phyloP scores from a whole-genome alignment of 371 early-diverging fungal species.

The Mucor irregularis region DNA sequence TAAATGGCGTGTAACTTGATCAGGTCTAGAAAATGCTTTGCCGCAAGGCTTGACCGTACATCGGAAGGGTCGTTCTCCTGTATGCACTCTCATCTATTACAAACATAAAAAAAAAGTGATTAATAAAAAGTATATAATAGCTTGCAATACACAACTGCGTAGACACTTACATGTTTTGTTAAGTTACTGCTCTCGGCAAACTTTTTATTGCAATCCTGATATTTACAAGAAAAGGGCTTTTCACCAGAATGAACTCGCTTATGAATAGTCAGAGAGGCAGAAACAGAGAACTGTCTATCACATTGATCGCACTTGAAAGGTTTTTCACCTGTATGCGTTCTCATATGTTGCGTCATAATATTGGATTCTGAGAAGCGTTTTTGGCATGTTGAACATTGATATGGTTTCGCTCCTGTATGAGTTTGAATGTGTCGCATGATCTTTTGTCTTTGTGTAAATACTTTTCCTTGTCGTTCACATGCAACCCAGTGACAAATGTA shows the following conservation, averaged over 20 bases:
- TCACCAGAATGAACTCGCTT: slow-evolving; percentile 70
- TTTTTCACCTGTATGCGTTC: slow-evolving; percentile 77
- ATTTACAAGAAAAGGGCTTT: slow-evolving; percentile 76
- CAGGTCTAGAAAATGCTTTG: slow-evolving; percentile 72
- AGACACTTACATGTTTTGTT: slow-evolving; percentile 77
- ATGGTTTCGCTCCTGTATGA: slow-evolving; percentile 87
- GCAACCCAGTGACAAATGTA: slow-evolving; percentile 83
- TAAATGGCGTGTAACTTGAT: slow-evolving; percentile 63
- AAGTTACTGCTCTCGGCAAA: slow-evolving; percentile 80
- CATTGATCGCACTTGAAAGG: slow-evolving; percentile 82
- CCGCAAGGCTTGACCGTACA: slow-evolving; percentile 64
- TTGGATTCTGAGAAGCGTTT: slow-evolving; percentile 83
- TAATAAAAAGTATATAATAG: background rate
- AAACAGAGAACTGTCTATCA: slow-evolving; percentile 72
- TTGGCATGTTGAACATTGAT: slow-evolving; percentile 73
- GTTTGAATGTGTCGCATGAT: slow-evolving; percentile 87
- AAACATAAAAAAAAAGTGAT: slow-evolving; percentile 1
- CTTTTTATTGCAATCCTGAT: slow-evolving; percentile 68
- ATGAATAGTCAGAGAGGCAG: slow-evolving; percentile 73
- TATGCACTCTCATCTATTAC: slow-evolving; percentile 62
- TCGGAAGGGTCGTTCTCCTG: slow-evolving; percentile 69
- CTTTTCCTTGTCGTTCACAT: slow-evolving; percentile 70
- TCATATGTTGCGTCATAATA: slow-evolving; percentile 81
- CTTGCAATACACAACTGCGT: background rate
- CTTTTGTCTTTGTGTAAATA: slow-evolving; percentile 78